These are phyloP conservation scores for Achaetomiella virescens DNA, from an alignment of 495 filamentous ascomycete species.

Conservation along the genomic window DNA sequence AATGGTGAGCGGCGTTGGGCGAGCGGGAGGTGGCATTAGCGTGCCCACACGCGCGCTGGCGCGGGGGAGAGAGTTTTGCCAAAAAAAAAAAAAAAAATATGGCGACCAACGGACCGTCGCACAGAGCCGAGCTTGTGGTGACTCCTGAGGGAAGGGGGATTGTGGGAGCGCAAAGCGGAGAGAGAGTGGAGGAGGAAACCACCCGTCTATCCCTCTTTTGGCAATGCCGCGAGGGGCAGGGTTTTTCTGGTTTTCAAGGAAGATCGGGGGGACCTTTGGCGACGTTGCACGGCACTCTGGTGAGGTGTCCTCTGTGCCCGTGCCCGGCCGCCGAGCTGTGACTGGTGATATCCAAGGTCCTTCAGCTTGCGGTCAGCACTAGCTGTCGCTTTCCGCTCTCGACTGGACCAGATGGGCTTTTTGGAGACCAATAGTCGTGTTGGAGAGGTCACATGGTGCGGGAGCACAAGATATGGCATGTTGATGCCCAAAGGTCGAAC, in stretches of 20 bases:
- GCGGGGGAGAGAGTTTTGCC: neutral
- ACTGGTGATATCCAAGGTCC: neutral
- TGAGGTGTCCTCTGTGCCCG: neutral
- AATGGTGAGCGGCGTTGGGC: neutral
- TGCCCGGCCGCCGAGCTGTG: neutral
- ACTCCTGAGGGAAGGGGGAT: too few relatives aligned
- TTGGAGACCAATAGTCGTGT: neutral
- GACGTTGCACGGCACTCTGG: neutral
- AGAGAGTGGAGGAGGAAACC: too few relatives aligned
- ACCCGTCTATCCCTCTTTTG: neutral
- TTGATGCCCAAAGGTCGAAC: slow-evolving; percentile 5
- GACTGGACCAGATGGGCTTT: neutral
- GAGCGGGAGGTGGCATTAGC: slow-evolving; percentile 1
- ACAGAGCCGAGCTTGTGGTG: too few relatives aligned
- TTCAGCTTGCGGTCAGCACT: neutral
- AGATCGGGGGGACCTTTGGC: neutral
- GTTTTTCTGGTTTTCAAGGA: neutral
- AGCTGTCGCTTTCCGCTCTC: neutral
- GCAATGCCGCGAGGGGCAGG: neutral
- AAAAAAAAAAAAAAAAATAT: neutral
- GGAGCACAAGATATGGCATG: slow-evolving; percentile 1
- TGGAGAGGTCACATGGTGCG: neutral
- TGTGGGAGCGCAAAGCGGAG: too few relatives aligned
- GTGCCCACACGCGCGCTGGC: neutral
- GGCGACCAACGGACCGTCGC: neutral